Conservation (phyloP, 352 stramenopile species). For the Pythium chondricola region DNA sequence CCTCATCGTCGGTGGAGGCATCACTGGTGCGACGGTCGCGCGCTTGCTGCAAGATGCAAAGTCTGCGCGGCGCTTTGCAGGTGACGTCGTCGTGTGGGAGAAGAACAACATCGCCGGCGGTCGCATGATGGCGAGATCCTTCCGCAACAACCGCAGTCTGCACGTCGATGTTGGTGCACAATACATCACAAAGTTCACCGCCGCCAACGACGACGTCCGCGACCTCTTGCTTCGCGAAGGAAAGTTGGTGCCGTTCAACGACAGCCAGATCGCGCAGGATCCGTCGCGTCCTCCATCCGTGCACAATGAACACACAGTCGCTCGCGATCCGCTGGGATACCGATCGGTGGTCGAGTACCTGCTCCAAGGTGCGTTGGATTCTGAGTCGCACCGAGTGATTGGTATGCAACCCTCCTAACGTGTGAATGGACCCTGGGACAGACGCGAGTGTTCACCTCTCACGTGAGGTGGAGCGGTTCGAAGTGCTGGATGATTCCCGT, state of each 20-base stretch:
- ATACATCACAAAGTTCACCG: slow-evolving; percentile 51
- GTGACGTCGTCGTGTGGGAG: slow-evolving; percentile 56
- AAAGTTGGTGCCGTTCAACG: slow-evolving; percentile 35
- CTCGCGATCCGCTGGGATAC: slow-evolving; percentile 36
- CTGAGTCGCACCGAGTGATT: neutral
- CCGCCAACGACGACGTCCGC: slow-evolving; percentile 46
- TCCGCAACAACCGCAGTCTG: slow-evolving; percentile 43
- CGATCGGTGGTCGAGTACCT: slow-evolving; percentile 47
- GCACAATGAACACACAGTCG: slow-evolving; percentile 33
- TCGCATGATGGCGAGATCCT: slow-evolving; percentile 61
- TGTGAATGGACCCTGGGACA: too few species aligned
- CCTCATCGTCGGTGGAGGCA: slow-evolving; percentile 54
- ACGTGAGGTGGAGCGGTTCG: slow-evolving; percentile 39
- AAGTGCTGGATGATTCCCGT: slow-evolving; percentile 38
- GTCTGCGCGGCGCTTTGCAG: slow-evolving; percentile 4
- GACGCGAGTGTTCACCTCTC: slow-evolving; percentile 35
- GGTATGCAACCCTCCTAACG: too few species aligned
- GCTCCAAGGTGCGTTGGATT: slow-evolving; percentile 26
- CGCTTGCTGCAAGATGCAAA: slow-evolving; percentile 42
- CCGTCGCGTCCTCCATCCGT: slow-evolving; percentile 24
- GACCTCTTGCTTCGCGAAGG: slow-evolving; percentile 23
- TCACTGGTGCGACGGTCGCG: slow-evolving; percentile 48
- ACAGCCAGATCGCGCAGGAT: slow-evolving; percentile 46
- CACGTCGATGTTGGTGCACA: slow-evolving; percentile 68
- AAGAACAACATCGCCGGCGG: slow-evolving; percentile 63